Base-by-base conservation (phyloP, 2,329 filamentous ascomycete genomes). In the Penicillium olsonii region DNA sequence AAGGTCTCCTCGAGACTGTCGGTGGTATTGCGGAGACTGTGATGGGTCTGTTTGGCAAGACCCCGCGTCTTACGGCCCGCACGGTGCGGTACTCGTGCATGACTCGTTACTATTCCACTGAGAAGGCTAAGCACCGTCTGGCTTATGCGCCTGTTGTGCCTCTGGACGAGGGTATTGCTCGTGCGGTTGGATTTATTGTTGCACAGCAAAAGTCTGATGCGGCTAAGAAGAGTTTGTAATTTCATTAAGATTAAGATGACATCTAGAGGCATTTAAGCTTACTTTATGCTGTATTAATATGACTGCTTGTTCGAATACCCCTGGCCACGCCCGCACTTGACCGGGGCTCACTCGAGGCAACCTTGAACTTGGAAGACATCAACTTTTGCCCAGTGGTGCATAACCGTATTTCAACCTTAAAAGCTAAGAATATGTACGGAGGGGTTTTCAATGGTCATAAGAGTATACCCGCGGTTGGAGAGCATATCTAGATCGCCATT, bases 1-100 rank as follows among this genome's bases (percentile, higher is more conserved):
- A 74, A 51, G 66, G 64, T 15, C 53, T 74, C 17, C 63, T 76
- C 7, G 64, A 65, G 8, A 53, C 68, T 5, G 63, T 77, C 34
- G 74, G 75, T 20, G 72, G 64, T 7, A 40, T 75, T 19, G 65
- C 71, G 5, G 76, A 78, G 60, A 63, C 63, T 4, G 65, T 74
- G 12, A 65, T 75, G 52, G 71, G 68, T 19, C 44, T 76, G 18
- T 67, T 74, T 34, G 75, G 76, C 8, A 70, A 75, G 53, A 73
- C 70, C 35, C 75, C 75, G n/a, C 71, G 71, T 38, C 56, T 78
- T 52, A 76, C 73, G 9, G 64, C 70, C 37, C 69, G 73, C 49
- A 68, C 65, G 17, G 72, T 78, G 50, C 69, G 73, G 31, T 78
- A 75, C 59, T 75, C 75, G 41, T 75, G 71, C 56, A 77, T 78